Conservation (phyloP, 371 early-diverging fungal genomes). For the Capillidium heterosporum region DNA sequence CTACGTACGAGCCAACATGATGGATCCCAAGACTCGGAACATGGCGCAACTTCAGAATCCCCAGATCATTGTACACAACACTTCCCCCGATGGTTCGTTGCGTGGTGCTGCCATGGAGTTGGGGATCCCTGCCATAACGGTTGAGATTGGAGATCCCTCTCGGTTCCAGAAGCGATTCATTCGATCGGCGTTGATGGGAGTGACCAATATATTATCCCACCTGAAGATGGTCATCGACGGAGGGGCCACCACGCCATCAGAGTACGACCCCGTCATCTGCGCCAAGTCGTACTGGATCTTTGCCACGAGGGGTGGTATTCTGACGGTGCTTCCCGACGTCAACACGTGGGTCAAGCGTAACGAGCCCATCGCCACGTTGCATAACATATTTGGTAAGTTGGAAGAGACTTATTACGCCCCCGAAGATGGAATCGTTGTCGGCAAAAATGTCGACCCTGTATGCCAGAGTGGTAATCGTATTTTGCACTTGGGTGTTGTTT, state of each 20-base stretch:
- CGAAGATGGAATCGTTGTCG: slow-evolving; percentile 57
- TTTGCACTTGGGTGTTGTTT: slow-evolving; percentile 62
- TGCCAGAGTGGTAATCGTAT: slow-evolving; percentile 64
- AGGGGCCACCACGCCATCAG: slow-evolving; percentile 13
- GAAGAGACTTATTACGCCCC: slow-evolving; percentile 77
- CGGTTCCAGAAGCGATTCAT: slow-evolving; percentile 55
- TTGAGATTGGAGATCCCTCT: slow-evolving; percentile 66
- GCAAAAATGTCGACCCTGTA: slow-evolving; percentile 48
- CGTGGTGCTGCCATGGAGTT: slow-evolving; percentile 62
- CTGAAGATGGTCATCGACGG: slow-evolving; percentile 37
- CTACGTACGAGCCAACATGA: slow-evolving; percentile 78
- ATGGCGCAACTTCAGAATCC: slow-evolving; percentile 79
- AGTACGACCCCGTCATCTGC: slow-evolving; percentile 33
- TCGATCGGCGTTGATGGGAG: slow-evolving; percentile 35
- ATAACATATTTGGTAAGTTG: slow-evolving; percentile 83
- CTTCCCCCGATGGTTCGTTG: slow-evolving; percentile 47
- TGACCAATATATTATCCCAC: slow-evolving; percentile 40
- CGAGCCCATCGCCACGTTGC: slow-evolving; percentile 72
- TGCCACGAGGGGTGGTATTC: slow-evolving; percentile 21
- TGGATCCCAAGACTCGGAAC: slow-evolving; percentile 43
- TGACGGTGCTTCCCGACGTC: slow-evolving; percentile 59
- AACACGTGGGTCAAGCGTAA: slow-evolving; percentile 74
- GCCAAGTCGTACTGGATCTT: slow-evolving; percentile 38
- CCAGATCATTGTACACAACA: slow-evolving; percentile 44
- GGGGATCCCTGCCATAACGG: slow-evolving; percentile 72